Conservation (phyloP, 163 green algal species). For the Prototheca wickerhamii region DNA sequence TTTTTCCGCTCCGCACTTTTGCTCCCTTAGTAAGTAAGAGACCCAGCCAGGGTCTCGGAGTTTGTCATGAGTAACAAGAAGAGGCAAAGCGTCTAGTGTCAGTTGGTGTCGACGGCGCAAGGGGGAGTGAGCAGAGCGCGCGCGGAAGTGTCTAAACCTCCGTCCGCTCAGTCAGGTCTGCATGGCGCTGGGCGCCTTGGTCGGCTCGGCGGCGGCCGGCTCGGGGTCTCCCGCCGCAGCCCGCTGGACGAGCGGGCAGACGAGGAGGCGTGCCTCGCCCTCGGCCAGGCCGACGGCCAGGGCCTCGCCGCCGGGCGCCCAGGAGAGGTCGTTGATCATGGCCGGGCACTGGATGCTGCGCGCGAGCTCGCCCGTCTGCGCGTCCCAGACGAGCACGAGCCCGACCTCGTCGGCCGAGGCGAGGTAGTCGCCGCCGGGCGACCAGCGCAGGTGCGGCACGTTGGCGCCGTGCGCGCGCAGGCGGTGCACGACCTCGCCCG, state of each 20-base stretch:
- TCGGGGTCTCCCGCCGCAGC: too few species aligned
- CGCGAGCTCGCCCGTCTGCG: background rate
- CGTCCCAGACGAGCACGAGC: slow-evolving; percentile 3
- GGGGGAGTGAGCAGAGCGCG: too few species aligned
- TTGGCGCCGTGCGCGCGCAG: background rate
- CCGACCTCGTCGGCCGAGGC: background rate
- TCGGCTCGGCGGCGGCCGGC: background rate
- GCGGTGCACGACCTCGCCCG: background rate
- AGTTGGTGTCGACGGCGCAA: too few species aligned
- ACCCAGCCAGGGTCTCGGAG: too few species aligned
- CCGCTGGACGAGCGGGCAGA: background rate
- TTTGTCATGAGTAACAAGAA: too few species aligned
- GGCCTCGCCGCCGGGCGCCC: background rate
- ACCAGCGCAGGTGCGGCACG: slow-evolving; percentile 4
- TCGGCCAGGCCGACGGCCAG: background rate
- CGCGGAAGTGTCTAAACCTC: too few species aligned
- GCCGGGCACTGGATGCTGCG: background rate
- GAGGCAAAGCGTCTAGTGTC: too few species aligned
- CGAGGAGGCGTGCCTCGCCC: background rate
- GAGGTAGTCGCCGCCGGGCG: background rate
- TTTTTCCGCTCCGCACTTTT: too few species aligned
- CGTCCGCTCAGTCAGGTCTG: too few species aligned
- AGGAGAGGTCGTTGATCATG: background rate
- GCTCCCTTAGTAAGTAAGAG: too few species aligned
- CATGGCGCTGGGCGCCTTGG: background rate